Conservation (phyloP, 2,329 filamentous ascomycete genomes). For the Aspergillus carbonarius region DNA sequence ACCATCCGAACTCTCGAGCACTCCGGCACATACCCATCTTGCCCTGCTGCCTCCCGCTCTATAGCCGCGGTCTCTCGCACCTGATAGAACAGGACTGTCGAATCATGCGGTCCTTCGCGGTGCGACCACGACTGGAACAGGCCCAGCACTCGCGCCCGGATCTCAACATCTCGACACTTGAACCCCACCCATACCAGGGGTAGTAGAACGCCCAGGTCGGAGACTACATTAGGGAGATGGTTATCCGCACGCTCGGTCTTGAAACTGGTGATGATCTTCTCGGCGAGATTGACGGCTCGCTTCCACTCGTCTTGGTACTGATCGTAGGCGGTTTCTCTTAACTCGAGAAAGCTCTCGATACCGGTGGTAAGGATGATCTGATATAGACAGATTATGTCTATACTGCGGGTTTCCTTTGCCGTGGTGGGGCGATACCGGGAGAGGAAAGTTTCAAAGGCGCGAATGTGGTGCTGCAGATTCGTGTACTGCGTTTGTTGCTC, state of each 20-base stretch:
- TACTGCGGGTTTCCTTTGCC: not conserved
- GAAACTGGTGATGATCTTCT: not conserved
- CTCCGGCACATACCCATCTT: not conserved
- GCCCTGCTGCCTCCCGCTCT: not conserved
- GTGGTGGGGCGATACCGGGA: not conserved
- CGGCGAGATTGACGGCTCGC: not conserved
- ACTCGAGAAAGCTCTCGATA: not conserved
- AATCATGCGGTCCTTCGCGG: not conserved
- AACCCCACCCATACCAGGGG: not conserved
- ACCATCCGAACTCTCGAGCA: not conserved
- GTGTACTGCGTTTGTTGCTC: not conserved
- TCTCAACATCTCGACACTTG: not conserved
- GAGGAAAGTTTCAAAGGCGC: not conserved
- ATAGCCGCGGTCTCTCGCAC: not conserved
- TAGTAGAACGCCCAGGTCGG: not conserved
- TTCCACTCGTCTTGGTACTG: not conserved
- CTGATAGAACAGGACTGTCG: not conserved
- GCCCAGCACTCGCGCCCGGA: not conserved
- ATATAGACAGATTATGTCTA: not conserved
- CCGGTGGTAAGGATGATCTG: not conserved
- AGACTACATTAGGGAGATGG: not conserved
- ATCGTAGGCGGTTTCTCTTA: not conserved
- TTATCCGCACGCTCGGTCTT: not conserved
- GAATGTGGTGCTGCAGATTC: not conserved
- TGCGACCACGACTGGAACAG: not conserved